Conservation (phyloP, 2,329 filamentous ascomycete species). For the Teratosphaeria destructans region DNA sequence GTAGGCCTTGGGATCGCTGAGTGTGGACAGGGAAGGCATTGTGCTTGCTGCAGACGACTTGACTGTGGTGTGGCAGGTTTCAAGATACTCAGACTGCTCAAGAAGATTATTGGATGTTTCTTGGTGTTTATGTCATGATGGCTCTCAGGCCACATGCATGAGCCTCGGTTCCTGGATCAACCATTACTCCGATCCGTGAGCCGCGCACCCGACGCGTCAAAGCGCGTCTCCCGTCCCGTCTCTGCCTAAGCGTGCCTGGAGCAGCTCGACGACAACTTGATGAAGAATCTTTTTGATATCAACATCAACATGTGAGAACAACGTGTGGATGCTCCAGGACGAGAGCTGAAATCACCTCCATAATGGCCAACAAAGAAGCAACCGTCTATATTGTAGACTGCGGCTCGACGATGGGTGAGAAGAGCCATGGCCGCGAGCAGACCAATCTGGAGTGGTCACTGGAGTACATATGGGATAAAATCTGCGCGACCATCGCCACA, state of each 20-base stretch:
- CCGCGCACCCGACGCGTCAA: neutral
- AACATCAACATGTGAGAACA: neutral
- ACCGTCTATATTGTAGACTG: conserved; percentile 88
- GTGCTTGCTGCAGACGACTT: neutral
- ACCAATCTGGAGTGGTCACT: conserved; percentile 83
- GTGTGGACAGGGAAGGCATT: conserved; percentile 37
- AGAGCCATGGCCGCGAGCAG: conserved; percentile 58
- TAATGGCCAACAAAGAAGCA: conserved; percentile 87
- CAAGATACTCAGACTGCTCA: neutral
- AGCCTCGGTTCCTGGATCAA: neutral
- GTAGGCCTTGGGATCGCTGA: conserved; percentile 60
- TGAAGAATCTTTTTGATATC: neutral
- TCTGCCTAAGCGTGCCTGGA: neutral
- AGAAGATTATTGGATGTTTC: neutral
- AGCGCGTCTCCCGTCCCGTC: neutral
- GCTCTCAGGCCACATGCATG: neutral
- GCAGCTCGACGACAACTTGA: neutral
- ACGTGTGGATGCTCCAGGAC: neutral
- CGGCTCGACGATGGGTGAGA: conserved; percentile 70
- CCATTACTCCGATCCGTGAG: neutral
- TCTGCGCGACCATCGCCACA: conserved; percentile 59
- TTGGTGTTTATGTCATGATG: neutral
- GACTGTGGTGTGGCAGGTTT: neutral
- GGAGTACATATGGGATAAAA: conserved; percentile 91
- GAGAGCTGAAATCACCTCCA: neutral